Evolutionary conservation across 2,329 filamentous ascomycete species (phyloP).

Genomic region (Pestalotiopsis fici): DNA sequence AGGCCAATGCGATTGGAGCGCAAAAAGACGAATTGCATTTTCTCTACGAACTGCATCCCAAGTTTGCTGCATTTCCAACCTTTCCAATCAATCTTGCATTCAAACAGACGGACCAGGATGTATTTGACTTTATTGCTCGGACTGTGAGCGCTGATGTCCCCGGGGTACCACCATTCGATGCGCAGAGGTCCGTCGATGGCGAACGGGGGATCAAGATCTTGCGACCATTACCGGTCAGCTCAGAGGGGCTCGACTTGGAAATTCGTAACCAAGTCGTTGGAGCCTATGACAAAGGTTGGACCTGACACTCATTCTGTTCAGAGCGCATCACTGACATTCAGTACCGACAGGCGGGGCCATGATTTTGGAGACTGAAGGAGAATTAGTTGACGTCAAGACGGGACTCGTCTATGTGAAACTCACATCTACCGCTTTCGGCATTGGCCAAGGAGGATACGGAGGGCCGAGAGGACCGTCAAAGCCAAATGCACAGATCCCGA

Average conservation of each 20-base stretch:
- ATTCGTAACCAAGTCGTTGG: constrained; percentile 40
- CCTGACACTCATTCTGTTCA: neutral
- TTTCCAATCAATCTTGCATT: constrained; percentile 46
- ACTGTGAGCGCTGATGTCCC: constrained; percentile 35
- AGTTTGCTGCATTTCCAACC: constrained; percentile 46
- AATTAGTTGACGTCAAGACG: constrained; percentile 38
- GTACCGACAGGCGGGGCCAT: constrained; percentile 29
- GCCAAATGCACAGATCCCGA: constrained; percentile 24
- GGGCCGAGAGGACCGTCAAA: constrained; percentile 41
- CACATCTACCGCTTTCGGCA: constrained; percentile 40
- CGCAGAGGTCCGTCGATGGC: constrained; percentile 41
- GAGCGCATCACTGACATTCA: neutral
- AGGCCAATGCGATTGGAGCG: constrained; percentile 40
- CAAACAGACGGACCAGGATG: constrained; percentile 44
- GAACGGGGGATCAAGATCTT: constrained; percentile 40
- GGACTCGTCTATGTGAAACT: constrained; percentile 38
- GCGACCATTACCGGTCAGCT: constrained; percentile 34
- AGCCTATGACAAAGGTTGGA: constrained; percentile 43
- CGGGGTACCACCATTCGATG: constrained; percentile 39
- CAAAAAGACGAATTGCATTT: constrained; percentile 42
- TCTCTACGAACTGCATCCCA: constrained; percentile 43
- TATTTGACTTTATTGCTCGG: constrained; percentile 19
- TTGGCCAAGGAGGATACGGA: constrained; percentile 46
- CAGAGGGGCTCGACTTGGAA: constrained; percentile 25
- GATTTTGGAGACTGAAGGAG: constrained; percentile 41